Base-by-base conservation (phyloP, 129 eudicot species). In the Tagetes erecta region DNA sequence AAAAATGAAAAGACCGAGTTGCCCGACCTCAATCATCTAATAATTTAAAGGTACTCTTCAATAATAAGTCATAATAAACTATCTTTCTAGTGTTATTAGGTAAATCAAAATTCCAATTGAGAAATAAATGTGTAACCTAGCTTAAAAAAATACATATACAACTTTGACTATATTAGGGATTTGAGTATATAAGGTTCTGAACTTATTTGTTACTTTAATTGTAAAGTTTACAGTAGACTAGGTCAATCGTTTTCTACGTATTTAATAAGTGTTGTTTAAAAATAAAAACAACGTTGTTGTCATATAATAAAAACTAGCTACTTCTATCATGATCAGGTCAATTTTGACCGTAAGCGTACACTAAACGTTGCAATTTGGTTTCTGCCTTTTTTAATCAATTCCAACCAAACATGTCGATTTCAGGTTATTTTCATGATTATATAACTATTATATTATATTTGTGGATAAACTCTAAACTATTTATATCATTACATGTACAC, bases 361-460 rank as follows among this genome's bases (percentile, higher is more conserved):
- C 53, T 35, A 49, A 49, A 75, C 64, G 56, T 75, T 11, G 36
- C 50, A 36, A 47, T 51, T 11, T 65, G 8, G 4, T 8, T 45
- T 72, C 64, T 35, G 44, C 2, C 7, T 47, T 49, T 38, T 45
- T 51, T 75, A 1, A 65, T 10, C 72, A 60, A 75, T 36, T 74
- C 41, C 11, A 11, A 30, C 64, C 57, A 49, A 75, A 50, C 63
- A 67, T n/a, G 35, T 76, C 72, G 2, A 12, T 52, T 66, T n/a
- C 53, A 42, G 11, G 72, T 39, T 39, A 34, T 52, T 75, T 76
- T 66, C 66, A 75, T 66, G 27, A 20, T 36, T 36, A 3, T 34
- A 59, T 5, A n/a, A 31, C 38, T 58, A 58, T 34, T 47, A 13
- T 35, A 34, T 50, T 70, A n/a, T 31, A 51, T 1, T n/a, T n/a